These are phyloP conservation scores for Trametes punicea DNA, from an alignment of 768 basidiomycete species.

Conservation along the genomic window DNA sequence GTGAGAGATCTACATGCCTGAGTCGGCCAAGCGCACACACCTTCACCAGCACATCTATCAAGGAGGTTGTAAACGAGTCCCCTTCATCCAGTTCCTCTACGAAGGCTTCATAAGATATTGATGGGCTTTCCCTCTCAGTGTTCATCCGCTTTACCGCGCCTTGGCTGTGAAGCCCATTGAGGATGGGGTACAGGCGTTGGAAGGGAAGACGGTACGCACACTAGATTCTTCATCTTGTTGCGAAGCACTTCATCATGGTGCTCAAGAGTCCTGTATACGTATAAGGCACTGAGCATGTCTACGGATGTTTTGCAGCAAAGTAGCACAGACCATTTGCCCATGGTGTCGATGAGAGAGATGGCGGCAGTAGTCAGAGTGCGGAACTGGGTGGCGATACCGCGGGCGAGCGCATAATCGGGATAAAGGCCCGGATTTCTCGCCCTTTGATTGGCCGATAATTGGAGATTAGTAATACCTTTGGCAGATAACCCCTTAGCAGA, in stretches of 20 bases:
- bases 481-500: not conserved
- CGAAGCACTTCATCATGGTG: slow-evolving; percentile 71
- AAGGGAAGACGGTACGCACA: slow-evolving; percentile 48
- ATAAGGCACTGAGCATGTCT: slow-evolving; percentile 14
- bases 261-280: slow-evolving; percentile 56
- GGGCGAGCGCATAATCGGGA: not conserved
- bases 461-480: slow-evolving; percentile 4
- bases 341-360: slow-evolving; percentile 27
- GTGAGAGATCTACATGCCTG: not conserved
- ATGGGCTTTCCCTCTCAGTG: slow-evolving; percentile 54
- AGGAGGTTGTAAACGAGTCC: slow-evolving; percentile 74
- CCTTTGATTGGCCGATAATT: slow-evolving; percentile 4
- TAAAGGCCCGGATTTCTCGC: not conserved
- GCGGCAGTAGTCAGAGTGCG: slow-evolving; percentile 2
- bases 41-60: slow-evolving; percentile 76
- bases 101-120: slow-evolving; percentile 71
- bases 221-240: slow-evolving; percentile 71
- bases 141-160: slow-evolving; percentile 69
- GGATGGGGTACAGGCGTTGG: not conserved
- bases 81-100: slow-evolving; percentile 75
- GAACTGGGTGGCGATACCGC: slow-evolving; percentile 7
- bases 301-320: slow-evolving; percentile 1
- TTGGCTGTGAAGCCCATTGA: slow-evolving; percentile 42
- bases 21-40: slow-evolving; percentile 37
- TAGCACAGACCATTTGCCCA: slow-evolving; percentile 68